These are phyloP conservation scores for Suillus sp. DNA, from an alignment of 768 basidiomycete genomes.

Conservation along the genomic window DNA sequence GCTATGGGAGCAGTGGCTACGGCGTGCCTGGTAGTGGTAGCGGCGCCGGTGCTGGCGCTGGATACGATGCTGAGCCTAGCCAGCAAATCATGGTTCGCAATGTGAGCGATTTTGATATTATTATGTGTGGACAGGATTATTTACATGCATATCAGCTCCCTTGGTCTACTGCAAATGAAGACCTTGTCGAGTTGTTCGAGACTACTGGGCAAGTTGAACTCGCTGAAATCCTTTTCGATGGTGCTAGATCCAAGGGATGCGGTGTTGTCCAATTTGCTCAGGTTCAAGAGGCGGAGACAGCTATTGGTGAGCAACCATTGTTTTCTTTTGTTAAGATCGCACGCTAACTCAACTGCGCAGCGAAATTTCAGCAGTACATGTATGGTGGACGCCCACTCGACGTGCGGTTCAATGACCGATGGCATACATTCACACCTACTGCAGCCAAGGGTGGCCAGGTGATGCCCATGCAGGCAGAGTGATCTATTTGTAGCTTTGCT, in stretches of 20 bases:
- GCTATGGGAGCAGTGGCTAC: slow-evolving; percentile 42
- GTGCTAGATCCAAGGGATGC: slow-evolving; percentile 88
- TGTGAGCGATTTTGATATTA: slow-evolving; percentile 54
- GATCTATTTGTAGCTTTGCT: not conserved
- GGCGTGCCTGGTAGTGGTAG: slow-evolving; percentile 34
- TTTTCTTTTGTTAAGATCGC: not conserved
- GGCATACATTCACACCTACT: slow-evolving; percentile 90
- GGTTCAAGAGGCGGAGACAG: slow-evolving; percentile 88
- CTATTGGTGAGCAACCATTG: slow-evolving; percentile 62
- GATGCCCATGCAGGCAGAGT: slow-evolving; percentile 64
- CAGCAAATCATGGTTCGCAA: slow-evolving; percentile 99
- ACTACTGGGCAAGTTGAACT: slow-evolving; percentile 94
- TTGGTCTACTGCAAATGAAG: slow-evolving; percentile 99
- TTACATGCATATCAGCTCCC: slow-evolving; percentile 62
- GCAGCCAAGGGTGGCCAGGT: slow-evolving; percentile 87
- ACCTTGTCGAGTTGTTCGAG: slow-evolving; percentile 96
- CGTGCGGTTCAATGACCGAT: slow-evolving; percentile 93
- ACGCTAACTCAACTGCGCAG: slow-evolving; percentile 33
- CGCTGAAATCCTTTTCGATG: slow-evolving; percentile 94
- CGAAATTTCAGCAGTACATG: slow-evolving; percentile 95
- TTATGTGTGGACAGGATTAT: not conserved
- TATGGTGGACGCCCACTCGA: slow-evolving; percentile 90
- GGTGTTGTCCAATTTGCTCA: slow-evolving; percentile 96
- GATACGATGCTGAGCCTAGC: slow-evolving; percentile 77
- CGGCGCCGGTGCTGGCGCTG: slow-evolving; percentile 25